A percentile compares a stretch with the other conserved stretches of the same genome.
These are phyloP conservation scores for Artomyces pyxidatus DNA, from an alignment of 768 basidiomycete species.

Conservation along the genomic window DNA sequence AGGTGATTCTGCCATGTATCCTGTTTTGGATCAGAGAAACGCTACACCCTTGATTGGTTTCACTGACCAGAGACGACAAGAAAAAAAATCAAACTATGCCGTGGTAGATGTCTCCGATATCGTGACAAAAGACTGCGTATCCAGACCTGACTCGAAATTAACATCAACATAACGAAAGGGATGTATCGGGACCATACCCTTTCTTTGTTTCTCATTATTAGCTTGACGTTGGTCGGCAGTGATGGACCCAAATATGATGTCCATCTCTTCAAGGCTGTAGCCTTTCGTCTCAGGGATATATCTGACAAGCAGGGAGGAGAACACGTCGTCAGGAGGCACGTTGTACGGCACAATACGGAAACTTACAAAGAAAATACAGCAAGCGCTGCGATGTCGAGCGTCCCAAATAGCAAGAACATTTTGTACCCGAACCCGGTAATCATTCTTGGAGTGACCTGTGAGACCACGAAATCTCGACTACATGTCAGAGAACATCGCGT, in stretches of 20 bases:
- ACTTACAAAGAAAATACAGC: conserved; percentile 55
- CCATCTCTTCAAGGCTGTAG: conserved; percentile 43
- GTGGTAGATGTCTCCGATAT: no score
- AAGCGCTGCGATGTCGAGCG: conserved; percentile 69
- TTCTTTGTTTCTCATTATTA: conserved; percentile 41
- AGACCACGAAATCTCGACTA: conserved; percentile 59
- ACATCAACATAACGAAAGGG: no score
- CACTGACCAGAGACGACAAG: no score
- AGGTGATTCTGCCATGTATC: no score
- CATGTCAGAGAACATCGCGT: neutral
- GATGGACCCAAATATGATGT: conserved; percentile 51
- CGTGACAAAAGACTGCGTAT: no score
- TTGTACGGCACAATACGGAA: neutral
- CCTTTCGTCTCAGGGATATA: conserved; percentile 35
- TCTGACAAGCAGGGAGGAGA: conserved; percentile 17
- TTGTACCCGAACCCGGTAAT: conserved; percentile 58
- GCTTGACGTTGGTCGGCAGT: conserved; percentile 43
- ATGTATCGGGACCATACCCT: conserved; percentile 20
- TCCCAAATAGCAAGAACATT: conserved; percentile 68
- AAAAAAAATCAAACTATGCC: no score
- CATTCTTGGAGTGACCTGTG: conserved; percentile 62
- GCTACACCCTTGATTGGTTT: no score
- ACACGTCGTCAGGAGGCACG: neutral
- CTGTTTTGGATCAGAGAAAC: no score
- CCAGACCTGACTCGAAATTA: no score